Evolutionary conservation across 164 flowering plant genomes (phyloP), one percentile per base, ranked within the genome.

Genomic region (Tetracentron sinense): DNA sequence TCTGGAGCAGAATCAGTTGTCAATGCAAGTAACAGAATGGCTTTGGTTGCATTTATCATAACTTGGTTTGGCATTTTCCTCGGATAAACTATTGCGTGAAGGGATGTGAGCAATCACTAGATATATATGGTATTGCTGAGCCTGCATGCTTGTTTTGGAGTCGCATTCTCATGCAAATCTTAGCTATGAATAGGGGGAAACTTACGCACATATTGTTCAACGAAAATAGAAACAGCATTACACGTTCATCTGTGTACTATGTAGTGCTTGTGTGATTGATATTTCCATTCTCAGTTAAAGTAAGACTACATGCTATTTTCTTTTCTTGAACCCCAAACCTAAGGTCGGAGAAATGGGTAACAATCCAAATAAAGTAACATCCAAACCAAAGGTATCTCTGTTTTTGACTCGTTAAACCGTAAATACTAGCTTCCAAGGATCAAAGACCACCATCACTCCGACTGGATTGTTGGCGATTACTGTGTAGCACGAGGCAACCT

Each of bases 1-100:
- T 84, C 92, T 19, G 69, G 72, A 44, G 81, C 87, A 49, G 47
- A 75, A 50, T 54, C 77, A 17, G 10, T 61, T 21, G 33, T 64
- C 14, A 54, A 3, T 23, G 31, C 59, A 52, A 67, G 73, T 55
- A 56, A 47, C 51, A 61, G 55, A 66, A 72, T 56, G 21, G 26
- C 74, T 42, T 66, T 78, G 35, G n/a, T 72, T 7, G 67, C 68
- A 8, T 56, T 82, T 38, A 4, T 75, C 25, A 14, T 75, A 21
- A 52, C 69, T 35, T 69, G 76, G 50, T 58, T 62, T 22, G 55
- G 56, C n/a, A 30, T 17, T 66, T 72, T 56, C 30, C 14, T 62
- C 26, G 56, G 78, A 63, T 78, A 69, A 67, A n/a, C 42, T 17
- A 56, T 51, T 62, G 16, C 52, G 62, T 22, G 6, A 35, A 3